Percentiles rank a stretch among this genome's conserved stretches.
phyloP scores from a whole-genome alignment of 2,329 filamentous ascomycete genomes.

The Malbranchea cinnamomea region DNA sequence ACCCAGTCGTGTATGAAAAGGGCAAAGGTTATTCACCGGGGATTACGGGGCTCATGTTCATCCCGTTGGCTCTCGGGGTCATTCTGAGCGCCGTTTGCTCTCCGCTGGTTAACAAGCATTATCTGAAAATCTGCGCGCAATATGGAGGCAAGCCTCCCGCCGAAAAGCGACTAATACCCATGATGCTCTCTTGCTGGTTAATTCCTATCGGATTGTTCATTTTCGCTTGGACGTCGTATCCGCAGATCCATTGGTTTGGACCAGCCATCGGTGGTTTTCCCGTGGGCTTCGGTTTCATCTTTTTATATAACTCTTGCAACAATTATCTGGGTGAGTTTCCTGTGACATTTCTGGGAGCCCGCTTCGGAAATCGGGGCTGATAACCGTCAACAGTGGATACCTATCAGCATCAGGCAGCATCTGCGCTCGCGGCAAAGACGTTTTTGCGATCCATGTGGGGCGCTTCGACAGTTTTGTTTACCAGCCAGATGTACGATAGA shows the following conservation, averaged over 20 bases:
- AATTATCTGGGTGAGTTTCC: conserved; percentile 44
- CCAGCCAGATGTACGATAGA: conserved; percentile 61
- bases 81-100: conserved; percentile 50
- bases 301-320: conserved; percentile 66
- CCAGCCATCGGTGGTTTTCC: conserved; percentile 56
- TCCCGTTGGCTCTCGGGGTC: conserved; percentile 65
- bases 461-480: conserved; percentile 62
- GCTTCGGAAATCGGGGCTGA: neutral
- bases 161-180: conserved; percentile 64
- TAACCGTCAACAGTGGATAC: conserved; percentile 37
- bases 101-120: conserved; percentile 67
- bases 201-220: conserved; percentile 53
- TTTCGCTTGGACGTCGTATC: conserved; percentile 56
- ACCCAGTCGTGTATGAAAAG: conserved; percentile 53
- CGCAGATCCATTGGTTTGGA: conserved; percentile 51
- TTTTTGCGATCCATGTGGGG: conserved; percentile 70
- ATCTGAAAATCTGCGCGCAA: conserved; percentile 47
- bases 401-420: conserved; percentile 62
- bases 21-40: conserved; percentile 65
- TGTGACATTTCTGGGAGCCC: neutral
- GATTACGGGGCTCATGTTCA: conserved; percentile 73
- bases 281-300: conserved; percentile 69
- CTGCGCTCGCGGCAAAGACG: conserved; percentile 67
- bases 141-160: conserved; percentile 61
- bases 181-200: conserved; percentile 65